Conservation (phyloP, 306 rosid genomes). For the Malus orientalis region DNA sequence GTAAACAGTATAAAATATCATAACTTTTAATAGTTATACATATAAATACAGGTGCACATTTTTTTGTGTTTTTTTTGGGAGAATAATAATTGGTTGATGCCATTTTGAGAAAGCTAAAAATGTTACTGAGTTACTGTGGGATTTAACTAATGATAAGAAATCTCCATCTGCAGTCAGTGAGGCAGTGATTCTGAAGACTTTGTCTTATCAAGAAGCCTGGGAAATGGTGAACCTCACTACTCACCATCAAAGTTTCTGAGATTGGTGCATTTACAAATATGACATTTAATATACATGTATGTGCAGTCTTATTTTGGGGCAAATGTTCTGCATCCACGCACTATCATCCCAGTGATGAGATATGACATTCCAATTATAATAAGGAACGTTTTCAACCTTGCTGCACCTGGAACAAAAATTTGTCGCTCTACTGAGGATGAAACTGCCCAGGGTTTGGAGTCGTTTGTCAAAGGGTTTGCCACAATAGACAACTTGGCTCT, state of each 20-base stretch:
- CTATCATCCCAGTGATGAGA: constrained; percentile 92
- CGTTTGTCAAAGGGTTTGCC: constrained; percentile 91
- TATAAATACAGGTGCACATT: not conserved
- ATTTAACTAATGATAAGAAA: constrained; percentile 13
- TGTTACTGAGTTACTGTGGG: not conserved
- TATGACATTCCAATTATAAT: constrained; percentile 82
- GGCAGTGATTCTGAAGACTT: constrained; percentile 82
- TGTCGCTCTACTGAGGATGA: constrained; percentile 54
- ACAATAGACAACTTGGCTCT: constrained; percentile 96
- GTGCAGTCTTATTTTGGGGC: constrained; percentile 99
- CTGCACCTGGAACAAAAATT: constrained; percentile 86
- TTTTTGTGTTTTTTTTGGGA: not conserved
- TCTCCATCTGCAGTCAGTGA: constrained; percentile 73
- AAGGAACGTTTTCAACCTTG: constrained; percentile 86
- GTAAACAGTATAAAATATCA: not conserved
- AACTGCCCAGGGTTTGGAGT: constrained; percentile 42
- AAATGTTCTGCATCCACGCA: constrained; percentile 96
- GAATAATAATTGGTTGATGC: not conserved
- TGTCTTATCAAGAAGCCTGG: constrained; percentile 99
- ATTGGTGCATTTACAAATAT: constrained; percentile 16
- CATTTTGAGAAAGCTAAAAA: not conserved
- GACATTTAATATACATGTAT: constrained; percentile 16
- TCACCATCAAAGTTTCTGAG: constrained; percentile 3
- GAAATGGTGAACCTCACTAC: constrained; percentile 71
- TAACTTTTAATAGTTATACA: not conserved